Percentiles rank a stretch among this genome's conserved stretches.
phyloP scores from a whole-genome alignment of 139 green algal species.

The Raphidocelis subcapitata region DNA sequence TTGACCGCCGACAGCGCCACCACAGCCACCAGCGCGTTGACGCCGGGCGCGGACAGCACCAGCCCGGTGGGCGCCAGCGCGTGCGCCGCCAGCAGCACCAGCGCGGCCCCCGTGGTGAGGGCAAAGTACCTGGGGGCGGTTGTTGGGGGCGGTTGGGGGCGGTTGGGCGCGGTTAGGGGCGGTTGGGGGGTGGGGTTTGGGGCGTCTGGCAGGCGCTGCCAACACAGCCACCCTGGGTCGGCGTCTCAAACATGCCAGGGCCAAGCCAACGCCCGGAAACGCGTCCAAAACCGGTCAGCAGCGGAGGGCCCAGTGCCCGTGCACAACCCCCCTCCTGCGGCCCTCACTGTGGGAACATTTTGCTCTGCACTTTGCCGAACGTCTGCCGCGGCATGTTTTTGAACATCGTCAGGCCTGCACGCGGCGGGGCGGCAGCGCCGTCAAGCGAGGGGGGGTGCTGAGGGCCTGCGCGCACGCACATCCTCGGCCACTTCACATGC shows the following conservation, averaged over 20 bases:
- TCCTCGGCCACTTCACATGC: neutral
- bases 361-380: conserved; percentile 60
- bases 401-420: conserved; percentile 59
- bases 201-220: too few species aligned
- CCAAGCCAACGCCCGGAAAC: too few species aligned
- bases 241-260: too few species aligned
- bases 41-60: neutral
- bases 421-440: neutral
- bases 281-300: too few species aligned
- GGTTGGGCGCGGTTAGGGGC: too few species aligned
- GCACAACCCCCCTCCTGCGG: too few species aligned
- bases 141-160: too few species aligned
- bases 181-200: too few species aligned
- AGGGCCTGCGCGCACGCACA: neutral
- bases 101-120: conserved; percentile 21
- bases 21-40: conserved; percentile 3
- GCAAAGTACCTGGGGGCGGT: conserved; percentile 28
- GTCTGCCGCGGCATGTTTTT: conserved; percentile 65
- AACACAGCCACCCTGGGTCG: too few species aligned
- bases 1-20: conserved; percentile 46
- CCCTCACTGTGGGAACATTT: conserved; percentile 63
- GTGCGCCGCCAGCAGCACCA: conserved; percentile 19
- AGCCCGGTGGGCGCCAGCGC: neutral
- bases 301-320: too few species aligned
- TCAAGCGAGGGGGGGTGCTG: neutral